Percentiles rank a stretch among this genome's conserved stretches.
Evolutionary conservation across 345 rosid genomes (phyloP).

Genomic region (Melaleuca alternifolia): DNA sequence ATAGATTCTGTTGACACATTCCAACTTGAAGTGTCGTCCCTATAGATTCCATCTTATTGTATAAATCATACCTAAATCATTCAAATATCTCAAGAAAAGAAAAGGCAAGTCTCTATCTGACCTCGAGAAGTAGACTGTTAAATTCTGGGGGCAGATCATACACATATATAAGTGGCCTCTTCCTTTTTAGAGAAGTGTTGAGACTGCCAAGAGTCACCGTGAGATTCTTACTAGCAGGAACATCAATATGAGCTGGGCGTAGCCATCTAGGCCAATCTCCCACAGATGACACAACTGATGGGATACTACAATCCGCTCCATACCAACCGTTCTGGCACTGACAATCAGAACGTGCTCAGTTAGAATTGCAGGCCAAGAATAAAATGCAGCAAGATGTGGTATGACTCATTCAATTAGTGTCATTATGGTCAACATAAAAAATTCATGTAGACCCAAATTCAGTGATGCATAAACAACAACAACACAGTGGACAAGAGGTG

Average conservation of each 20-base stretch:
- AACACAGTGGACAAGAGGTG: not conserved
- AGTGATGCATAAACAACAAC: not conserved
- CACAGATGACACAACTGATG: conserved; percentile 64
- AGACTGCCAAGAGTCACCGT: conserved; percentile 37
- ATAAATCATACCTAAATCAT: conserved; percentile 2
- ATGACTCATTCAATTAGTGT: not conserved
- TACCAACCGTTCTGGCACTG: conserved; percentile 91
- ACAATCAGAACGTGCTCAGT: not conserved
- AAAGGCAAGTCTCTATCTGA: conserved; percentile 13
- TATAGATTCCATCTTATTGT: conserved; percentile 20
- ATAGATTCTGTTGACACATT: conserved; percentile 86
- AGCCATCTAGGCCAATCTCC: conserved; percentile 92
- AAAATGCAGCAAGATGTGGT: not conserved
- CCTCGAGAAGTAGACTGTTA: conserved; percentile 96
- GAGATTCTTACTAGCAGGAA: conserved; percentile 29
- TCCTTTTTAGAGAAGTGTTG: conserved; percentile 57
- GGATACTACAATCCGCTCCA: conserved; percentile 85
- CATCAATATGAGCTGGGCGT: conserved; percentile 70
- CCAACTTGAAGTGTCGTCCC: conserved; percentile 88
- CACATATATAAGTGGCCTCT: conserved; percentile 83
- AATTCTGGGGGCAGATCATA: conserved; percentile 93
- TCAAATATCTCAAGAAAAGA: conserved; percentile 1
- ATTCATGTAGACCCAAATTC: not conserved
- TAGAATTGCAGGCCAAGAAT: not conserved
- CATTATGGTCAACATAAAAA: not conserved